phyloP scores from a whole-genome alignment of 805 yeast species.

The Candida arabinofermentans region DNA sequence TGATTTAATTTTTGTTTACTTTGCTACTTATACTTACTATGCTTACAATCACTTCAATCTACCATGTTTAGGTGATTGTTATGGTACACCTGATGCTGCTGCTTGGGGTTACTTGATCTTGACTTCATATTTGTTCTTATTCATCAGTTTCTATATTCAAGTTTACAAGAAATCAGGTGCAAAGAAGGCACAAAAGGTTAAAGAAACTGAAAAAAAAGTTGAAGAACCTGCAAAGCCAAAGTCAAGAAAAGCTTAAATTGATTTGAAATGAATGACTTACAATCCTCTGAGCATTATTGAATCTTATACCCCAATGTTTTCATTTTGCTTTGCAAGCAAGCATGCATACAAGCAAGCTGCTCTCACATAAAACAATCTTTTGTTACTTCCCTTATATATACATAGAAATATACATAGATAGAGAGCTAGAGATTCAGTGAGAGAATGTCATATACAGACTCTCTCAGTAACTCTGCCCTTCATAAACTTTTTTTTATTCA shows the following conservation, averaged over 20 bases:
- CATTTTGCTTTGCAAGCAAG: too few relatives aligned
- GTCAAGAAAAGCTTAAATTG: constrained; percentile 29
- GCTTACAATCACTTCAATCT: constrained; percentile 64
- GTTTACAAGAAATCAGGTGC: constrained; percentile 57
- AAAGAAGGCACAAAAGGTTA: constrained; percentile 2
- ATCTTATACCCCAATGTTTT: too few relatives aligned
- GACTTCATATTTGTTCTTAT: constrained; percentile 82
- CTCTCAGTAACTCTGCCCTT: too few relatives aligned
- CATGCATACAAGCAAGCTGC: too few relatives aligned
- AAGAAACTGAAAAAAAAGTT: too few relatives aligned
- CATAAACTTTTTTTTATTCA: constrained; percentile 1
- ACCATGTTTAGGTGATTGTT: constrained; percentile 82
- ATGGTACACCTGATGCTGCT: constrained; percentile 93
- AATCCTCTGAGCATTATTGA: too few relatives aligned
- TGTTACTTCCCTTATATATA: too few relatives aligned
- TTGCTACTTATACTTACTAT: constrained; percentile 89
- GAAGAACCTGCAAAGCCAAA: constrained; percentile 17
- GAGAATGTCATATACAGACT: too few relatives aligned
- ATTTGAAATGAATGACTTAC: not conserved
- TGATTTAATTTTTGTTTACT: constrained; percentile 87
- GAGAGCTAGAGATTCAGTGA: too few relatives aligned
- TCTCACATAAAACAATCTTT: too few relatives aligned
- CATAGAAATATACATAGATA: too few relatives aligned
- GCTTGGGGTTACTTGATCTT: constrained; percentile 84
- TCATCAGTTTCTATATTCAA: constrained; percentile 88